phyloP scores from a whole-genome alignment of 495 filamentous ascomycete species.

The Paragyromitra xinjiangensis region DNA sequence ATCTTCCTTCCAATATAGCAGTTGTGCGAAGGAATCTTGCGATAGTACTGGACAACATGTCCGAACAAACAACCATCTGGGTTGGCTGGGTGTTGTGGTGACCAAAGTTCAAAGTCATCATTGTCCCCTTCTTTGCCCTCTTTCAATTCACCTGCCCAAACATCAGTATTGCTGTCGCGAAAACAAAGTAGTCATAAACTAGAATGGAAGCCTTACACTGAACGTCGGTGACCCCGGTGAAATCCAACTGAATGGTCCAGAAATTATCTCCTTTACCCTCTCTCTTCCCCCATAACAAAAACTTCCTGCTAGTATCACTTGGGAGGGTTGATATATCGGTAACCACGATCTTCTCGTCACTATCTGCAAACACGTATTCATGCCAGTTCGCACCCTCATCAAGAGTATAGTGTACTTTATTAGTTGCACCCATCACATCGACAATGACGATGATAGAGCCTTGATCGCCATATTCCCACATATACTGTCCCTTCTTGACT shows the following conservation, averaged over 20 bases:
- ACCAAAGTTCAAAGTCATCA: constrained; percentile 86
- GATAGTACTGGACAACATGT: constrained; percentile 85
- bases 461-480: constrained; percentile 94
- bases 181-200: background rate
- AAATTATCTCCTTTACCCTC: constrained; percentile 65
- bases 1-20: constrained; percentile 82
- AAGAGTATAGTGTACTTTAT: constrained; percentile 75
- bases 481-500: constrained; percentile 82
- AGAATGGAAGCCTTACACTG: constrained; percentile 65
- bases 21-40: constrained; percentile 75
- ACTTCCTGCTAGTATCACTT: constrained; percentile 85
- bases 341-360: constrained; percentile 68
- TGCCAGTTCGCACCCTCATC: constrained; percentile 82
- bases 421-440: constrained; percentile 69
- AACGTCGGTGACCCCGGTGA: constrained; percentile 74
- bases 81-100: constrained; percentile 67
- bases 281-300: constrained; percentile 81
- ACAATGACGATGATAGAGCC: constrained; percentile 91
- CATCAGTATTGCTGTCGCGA: constrained; percentile 11
- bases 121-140: constrained; percentile 68
- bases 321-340: constrained; percentile 85
- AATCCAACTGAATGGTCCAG: constrained; percentile 83
- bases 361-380: constrained; percentile 74
- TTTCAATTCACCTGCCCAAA: constrained; percentile 61
- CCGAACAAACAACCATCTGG: constrained; percentile 82